Base-by-base conservation (phyloP, 192 early-diverging fungal species). In the Linnemannia elongata region DNA sequence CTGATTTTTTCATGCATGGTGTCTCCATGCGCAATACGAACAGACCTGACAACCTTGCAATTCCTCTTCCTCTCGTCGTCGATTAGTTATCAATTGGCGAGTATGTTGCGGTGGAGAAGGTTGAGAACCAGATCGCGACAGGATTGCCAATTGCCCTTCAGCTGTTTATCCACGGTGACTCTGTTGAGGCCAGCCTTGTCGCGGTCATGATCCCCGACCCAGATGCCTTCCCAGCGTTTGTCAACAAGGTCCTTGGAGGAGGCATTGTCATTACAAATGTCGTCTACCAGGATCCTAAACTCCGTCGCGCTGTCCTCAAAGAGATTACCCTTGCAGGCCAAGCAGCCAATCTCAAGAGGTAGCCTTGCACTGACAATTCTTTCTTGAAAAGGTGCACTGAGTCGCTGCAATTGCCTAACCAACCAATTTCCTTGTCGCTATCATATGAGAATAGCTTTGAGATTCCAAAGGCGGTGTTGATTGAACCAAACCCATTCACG, bases 41-140 rank as follows among this genome's bases (percentile, higher is more conserved):
- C 22, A n/a, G 24, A 38, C 22, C 30, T n/a, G 30, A 42, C 24
- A 54, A 13, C 15, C 42, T 35, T 13, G 0, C 4, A 6, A n/a
- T n/a, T n/a, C n/a, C n/a, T n/a, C 10, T 38, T 22, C 0, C 38
- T 70, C 7, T 47, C 15, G 7, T 73, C 24, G 17, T 71, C 6
- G 42, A 33, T 49, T 42, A 74, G 72, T 41, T 74, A 13, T 45
- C 63, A 5, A 74, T 57, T 69, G 88, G 93, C 70, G 94, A 95
- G 89, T 96, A 95, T 72, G 90, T 96, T 6, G 94, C 96, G 4
- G 96, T 96, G 9, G 97, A 98, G 79, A 93, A 93, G 79, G 93
- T 97, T 63, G 97, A 97, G 36, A 38, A 79, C 95, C 94, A 76
- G 83, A 93, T 22, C 92, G 89, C 80, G 76, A 81, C 55, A 90